Evolutionary conservation across 352 stramenopile genomes (phyloP), one percentile per base, ranked within the genome.

Genomic region (Phytopythium oedochilum): DNA sequence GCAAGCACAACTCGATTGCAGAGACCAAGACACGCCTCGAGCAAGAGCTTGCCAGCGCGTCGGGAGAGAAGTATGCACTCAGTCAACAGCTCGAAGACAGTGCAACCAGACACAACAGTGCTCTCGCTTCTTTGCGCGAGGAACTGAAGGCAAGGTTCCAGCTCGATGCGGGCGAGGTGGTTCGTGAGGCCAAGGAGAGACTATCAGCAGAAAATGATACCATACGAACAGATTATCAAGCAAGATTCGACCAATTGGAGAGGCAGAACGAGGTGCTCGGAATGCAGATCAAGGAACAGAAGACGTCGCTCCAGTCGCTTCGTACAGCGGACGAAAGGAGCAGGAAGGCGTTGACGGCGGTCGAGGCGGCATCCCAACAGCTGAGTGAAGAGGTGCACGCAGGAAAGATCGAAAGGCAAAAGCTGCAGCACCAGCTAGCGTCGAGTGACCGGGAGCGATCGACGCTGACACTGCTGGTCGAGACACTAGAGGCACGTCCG

Each of bases 1-100:
- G 57, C 66, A 85, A 86, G 53, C 84, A 73, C 29, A 80, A 86
- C 18, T 53, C 59, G 5, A 32, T 71, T 1, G 58, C 50, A 8
- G 67, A 79, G 39, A 63, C 73, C 1, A 75, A 71, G 8, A 50
- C 60, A 3, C 55, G 63, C 1, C 54, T 83, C 14, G 65, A 85
- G 39, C 59, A 67, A 11, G 53, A 73, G 10, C 52, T 60, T 1
- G 39, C 67, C 3, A 44, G 49, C 36, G 42, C 73, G 10, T 60
- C 59, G 1, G 64, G 81, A 32, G 71, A 79, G 50, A 64, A 66
- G 25, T 71, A 63, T 45, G 64, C 53, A 17, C 55, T 74, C 0
- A 52, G 73, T 34, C 61, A 48, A 28, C 48, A 58, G 25, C 31
- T 78, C 20, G 61, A 71, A 26, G 52, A 59, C 28, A 28, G 4